phyloP scores from a whole-genome alignment of 106 monocot genomes.

The Dioscorea zingiberensis region DNA sequence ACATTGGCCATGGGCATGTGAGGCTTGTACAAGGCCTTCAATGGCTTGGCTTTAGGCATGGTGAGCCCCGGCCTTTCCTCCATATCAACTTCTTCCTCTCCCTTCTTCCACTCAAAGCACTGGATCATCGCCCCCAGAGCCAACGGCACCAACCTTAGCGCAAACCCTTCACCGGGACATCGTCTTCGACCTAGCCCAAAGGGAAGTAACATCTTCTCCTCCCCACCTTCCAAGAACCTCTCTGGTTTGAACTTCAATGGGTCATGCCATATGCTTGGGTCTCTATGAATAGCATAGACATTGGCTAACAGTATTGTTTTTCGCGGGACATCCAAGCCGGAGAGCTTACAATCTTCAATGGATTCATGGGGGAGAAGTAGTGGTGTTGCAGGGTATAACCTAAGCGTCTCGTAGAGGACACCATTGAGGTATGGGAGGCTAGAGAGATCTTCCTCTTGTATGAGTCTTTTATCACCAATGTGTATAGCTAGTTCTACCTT shows the following conservation, averaged over 20 bases:
- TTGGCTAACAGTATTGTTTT: no score
- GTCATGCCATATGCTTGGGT: no score
- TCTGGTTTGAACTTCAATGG: no score
- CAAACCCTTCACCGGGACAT: conserved; percentile 51
- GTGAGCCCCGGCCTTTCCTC: conserved; percentile 29
- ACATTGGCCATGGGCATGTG: no score
- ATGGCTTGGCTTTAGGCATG: conserved; percentile 27
- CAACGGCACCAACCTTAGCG: conserved; percentile 19
- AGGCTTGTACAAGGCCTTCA: conserved; percentile 23
- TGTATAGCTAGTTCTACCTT: conserved; percentile 5
- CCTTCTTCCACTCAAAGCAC: conserved; percentile 53
- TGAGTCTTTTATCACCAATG: conserved; percentile 8
- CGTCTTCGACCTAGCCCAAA: conserved; percentile 52
- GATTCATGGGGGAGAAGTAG: conserved; percentile 40
- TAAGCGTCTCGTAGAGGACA: conserved; percentile 25
- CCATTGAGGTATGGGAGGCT: conserved; percentile 16
- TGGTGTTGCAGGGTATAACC: conserved; percentile 29
- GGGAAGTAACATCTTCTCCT: conserved; percentile 36
- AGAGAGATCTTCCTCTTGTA: conserved; percentile 15
- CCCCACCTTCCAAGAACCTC: no score
- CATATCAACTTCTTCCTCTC: conserved; percentile 41
- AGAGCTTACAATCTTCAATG: conserved; percentile 24
- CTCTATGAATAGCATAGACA: no score
- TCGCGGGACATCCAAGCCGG: conserved; percentile 2
- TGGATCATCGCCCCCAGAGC: conserved; percentile 40